A percentile compares a stretch with the other conserved stretches of the same genome.
Conservation (phyloP, 768 basidiomycete species). For the Collybia sordida region DNA sequence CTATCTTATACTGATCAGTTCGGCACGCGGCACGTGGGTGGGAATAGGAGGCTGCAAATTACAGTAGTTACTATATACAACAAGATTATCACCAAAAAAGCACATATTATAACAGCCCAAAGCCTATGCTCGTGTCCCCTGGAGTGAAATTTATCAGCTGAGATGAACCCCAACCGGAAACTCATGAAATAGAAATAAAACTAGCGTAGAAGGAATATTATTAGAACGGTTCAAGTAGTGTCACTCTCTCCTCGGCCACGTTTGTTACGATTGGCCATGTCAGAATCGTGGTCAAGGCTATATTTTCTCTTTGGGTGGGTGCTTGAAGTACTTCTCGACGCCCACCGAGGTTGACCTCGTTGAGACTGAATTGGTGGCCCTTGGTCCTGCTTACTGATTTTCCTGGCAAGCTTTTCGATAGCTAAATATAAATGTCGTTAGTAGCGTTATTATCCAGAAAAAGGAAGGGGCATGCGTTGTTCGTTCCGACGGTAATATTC, state of each 20-base stretch:
- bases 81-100: conserved; percentile 2
- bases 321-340: conserved; percentile 19
- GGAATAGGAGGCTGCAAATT: conserved; percentile 1
- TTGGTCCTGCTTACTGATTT: conserved; percentile 24
- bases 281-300: conserved; percentile 26
- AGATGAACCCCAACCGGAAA: conserved; percentile 2
- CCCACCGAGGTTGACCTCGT: conserved; percentile 31
- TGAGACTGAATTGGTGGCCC: conserved; percentile 22
- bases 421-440: conserved; percentile 21
- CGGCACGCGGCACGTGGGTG: conserved; percentile 14
- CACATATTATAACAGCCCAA: conserved; percentile 6
- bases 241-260: conserved; percentile 17
- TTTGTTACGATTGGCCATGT: conserved; percentile 19
- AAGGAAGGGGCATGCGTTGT: conserved; percentile 35
- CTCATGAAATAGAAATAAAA: conserved; percentile 2
- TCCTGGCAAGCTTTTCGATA: conserved; percentile 35
- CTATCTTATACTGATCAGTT: conserved; percentile 17
- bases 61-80: conserved; percentile 1
- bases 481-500: conserved; percentile 59
- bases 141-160: not conserved
- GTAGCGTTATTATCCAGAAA: conserved; percentile 5
- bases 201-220: conserved; percentile 1
- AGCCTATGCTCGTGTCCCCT: conserved; percentile 1
- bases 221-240: conserved; percentile 7
- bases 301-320: conserved; percentile 34